Base-by-base conservation (phyloP, 148 eudicot genomes). In the Nepenthes gracilis region DNA sequence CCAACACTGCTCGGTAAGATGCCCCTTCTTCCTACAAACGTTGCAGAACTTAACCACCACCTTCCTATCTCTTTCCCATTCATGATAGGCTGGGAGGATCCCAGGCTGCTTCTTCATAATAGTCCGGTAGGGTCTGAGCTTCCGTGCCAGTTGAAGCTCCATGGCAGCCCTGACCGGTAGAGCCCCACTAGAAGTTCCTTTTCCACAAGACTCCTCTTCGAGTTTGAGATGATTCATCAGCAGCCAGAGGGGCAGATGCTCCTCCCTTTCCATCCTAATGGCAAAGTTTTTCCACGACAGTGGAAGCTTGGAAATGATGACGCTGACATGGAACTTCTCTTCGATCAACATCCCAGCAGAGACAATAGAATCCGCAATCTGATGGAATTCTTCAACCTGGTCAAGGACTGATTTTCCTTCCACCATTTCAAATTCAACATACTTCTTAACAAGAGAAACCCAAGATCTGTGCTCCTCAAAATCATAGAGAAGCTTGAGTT, bases 231-330 rank as follows among this genome's bases (percentile, higher is more conserved):
- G 69, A 67, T 81, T 68, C 89, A 90, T 83, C 70, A 90, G 77
- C 86, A 77, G 75, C 74, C 80, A 70, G 2, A 85, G 73, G 9
- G 89, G 77, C 45, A 83, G 53, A 67, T 65, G 63, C 35, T 84
- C 83, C 63, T 82, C 87, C 37, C 52, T 80, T 95, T 87, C 77
- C 78, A 87, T 35, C 68, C 71, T 70, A 47, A 60, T 56, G 6
- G 80, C 67, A 43, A 33, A 67, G n/a, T 75, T 85, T 66, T 80
- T 90, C 95, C 97, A 90, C 1, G 97, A 86, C 33, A 81, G 80
- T 0, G 92, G 95, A 56, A 87, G 85, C 80, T 87, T 90, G 33
- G 95, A 85, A 55, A 90, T 63, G 48, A 87, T 85, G 14, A 68
- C 81, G 53, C 80, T 77, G 23, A 80, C 82, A 62, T 87, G 92